These are phyloP conservation scores for Xylaria sp. DNA, from an alignment of 2,329 filamentous ascomycete species.

Conservation along the genomic window DNA sequence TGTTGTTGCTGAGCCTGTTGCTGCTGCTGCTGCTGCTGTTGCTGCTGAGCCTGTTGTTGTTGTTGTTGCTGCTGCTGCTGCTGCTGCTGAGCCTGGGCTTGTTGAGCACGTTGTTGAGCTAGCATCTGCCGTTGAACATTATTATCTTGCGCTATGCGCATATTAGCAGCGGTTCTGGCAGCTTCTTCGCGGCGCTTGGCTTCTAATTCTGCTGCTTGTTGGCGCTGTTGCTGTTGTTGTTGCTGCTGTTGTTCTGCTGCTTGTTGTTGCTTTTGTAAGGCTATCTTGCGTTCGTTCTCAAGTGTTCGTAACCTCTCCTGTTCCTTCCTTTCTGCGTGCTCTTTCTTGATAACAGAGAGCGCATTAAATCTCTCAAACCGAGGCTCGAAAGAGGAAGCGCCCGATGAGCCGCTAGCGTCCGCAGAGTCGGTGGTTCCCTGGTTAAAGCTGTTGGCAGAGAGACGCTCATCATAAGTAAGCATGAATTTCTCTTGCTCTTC, in stretches of 20 bases:
- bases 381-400: constrained; percentile 80
- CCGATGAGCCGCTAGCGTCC: constrained; percentile 79
- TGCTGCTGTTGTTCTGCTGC: constrained; percentile 52
- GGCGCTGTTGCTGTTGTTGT: constrained; percentile 15
- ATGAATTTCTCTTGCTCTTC: constrained; percentile 92
- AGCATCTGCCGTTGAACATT: constrained; percentile 31
- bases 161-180: constrained; percentile 27
- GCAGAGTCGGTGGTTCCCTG: constrained; percentile 68
- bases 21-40: constrained; percentile 37
- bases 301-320: constrained; percentile 77
- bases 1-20: constrained; percentile 39
- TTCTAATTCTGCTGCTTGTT: constrained; percentile 46
- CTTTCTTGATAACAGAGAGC: constrained; percentile 83
- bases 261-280: constrained; percentile 58
- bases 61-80: constrained; percentile 40
- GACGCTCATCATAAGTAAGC: constrained; percentile 88
- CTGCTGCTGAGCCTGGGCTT: constrained; percentile 22
- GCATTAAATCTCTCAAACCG: constrained; percentile 93
- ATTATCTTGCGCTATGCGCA: constrained; percentile 28
- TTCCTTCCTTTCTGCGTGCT: constrained; percentile 80
- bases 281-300: constrained; percentile 66
- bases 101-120: constrained; percentile 33
- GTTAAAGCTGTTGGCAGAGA: constrained; percentile 68
- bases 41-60: constrained; percentile 56
- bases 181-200: constrained; percentile 41